Evolutionary conservation across 768 basidiomycete species (phyloP).

Genomic region (Austroboletus eburneus): DNA sequence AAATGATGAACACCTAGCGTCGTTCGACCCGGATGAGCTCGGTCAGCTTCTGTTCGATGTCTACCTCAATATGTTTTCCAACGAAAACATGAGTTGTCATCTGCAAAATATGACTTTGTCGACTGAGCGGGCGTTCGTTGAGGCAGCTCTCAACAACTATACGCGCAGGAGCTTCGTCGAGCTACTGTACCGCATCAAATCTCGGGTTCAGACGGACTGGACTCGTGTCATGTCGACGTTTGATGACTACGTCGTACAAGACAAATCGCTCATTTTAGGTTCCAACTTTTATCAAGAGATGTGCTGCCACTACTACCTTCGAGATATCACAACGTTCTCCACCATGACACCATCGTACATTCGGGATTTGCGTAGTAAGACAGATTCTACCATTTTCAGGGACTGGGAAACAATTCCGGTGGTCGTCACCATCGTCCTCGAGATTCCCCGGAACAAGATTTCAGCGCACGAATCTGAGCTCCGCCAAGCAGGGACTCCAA

Average conservation of each 20-base stretch:
- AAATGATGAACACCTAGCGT: constrained; percentile 13
- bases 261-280: constrained; percentile 20
- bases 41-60: constrained; percentile 21
- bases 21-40: constrained; percentile 24
- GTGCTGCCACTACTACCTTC: constrained; percentile 39
- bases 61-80: constrained; percentile 28
- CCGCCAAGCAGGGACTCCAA: constrained; percentile 18
- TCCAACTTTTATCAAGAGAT: constrained; percentile 44
- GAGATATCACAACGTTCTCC: constrained; percentile 34
- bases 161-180: constrained; percentile 44
- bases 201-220: constrained; percentile 41
- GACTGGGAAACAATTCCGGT: constrained; percentile 30
- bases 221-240: constrained; percentile 32
- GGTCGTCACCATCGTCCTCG: constrained; percentile 30
- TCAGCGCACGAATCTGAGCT: constrained; percentile 21
- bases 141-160: constrained; percentile 38
- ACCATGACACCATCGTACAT: constrained; percentile 15
- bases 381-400: constrained; percentile 22
- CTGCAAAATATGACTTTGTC: constrained; percentile 7
- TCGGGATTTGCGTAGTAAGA: constrained; percentile 5
- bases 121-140: not conserved
- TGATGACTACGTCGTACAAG: constrained; percentile 16
- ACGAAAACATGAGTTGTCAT: constrained; percentile 21
- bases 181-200: constrained; percentile 40
- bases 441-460: constrained; percentile 29